phyloP scores from a whole-genome alignment of 441 rosid species.

The Bruguiera hainesii region DNA sequence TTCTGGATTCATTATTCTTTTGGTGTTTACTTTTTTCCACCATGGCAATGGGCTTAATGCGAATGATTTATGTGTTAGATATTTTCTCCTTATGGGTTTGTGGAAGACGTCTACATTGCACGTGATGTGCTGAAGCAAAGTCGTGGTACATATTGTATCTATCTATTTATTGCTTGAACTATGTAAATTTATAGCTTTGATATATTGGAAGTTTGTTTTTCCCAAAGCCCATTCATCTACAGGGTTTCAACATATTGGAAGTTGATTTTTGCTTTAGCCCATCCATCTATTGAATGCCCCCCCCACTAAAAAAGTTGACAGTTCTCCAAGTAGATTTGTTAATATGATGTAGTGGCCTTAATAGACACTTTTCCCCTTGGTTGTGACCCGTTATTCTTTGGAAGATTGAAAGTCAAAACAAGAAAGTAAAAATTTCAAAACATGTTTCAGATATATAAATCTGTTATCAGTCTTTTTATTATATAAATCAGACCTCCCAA shows the following conservation, averaged over 20 bases:
- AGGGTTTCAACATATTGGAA: no score
- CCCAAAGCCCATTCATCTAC: constrained; percentile 1
- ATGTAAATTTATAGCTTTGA: neutral
- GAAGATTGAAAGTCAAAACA: constrained; percentile 1
- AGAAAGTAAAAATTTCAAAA: constrained; percentile 1
- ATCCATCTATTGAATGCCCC: no score
- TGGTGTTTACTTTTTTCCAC: neutral
- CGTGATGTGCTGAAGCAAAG: constrained; percentile 63
- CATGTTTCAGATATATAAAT: constrained; percentile 11
- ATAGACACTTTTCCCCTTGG: neutral
- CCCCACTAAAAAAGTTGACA: no score
- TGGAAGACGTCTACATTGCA: constrained; percentile 72
- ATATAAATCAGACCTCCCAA: neutral
- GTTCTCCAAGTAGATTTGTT: no score
- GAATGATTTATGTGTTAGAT: constrained; percentile 43
- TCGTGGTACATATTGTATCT: constrained; percentile 49
- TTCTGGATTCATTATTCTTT: neutral
- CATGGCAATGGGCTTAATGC: constrained; percentile 14
- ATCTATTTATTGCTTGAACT: constrained; percentile 17
- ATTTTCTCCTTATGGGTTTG: constrained; percentile 63
- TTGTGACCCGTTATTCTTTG: neutral
- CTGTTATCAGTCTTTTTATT: neutral
- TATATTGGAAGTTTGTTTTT: constrained; percentile 12
- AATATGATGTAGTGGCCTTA: no score
- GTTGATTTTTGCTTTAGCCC: no score